Percentiles rank a stretch among this genome's conserved stretches.
Evolutionary conservation across 352 stramenopile species (phyloP).

Genomic region (Thraustotheca clavata): DNA sequence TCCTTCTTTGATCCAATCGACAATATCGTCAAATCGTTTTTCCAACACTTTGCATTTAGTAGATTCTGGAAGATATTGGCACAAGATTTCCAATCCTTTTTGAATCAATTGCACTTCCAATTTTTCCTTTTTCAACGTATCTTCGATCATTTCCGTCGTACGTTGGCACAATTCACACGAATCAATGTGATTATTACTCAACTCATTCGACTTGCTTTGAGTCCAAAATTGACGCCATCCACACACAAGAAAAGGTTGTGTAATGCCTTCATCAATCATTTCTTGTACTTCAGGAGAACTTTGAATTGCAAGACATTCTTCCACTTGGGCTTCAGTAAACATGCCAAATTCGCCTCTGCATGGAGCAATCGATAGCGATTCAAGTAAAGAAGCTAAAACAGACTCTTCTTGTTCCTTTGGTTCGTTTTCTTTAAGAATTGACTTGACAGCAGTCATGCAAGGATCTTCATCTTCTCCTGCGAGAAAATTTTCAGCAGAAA

Average conservation of each 20-base stretch:
- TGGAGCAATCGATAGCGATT: neutral
- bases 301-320: conserved; percentile 15
- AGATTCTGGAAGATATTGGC: conserved; percentile 10
- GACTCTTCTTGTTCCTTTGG: neutral
- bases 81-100: conserved; percentile 13
- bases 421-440: neutral
- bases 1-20: conserved; percentile 41
- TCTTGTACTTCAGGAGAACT: conserved; percentile 14
- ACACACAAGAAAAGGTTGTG: conserved; percentile 7
- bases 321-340: conserved; percentile 11
- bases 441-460: neutral
- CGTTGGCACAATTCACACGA: conserved; percentile 21
- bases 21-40: conserved; percentile 50
- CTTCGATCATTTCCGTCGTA: conserved; percentile 14
- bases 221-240: conserved; percentile 17
- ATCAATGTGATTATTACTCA: neutral
- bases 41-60: conserved; percentile 40
- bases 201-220: neutral
- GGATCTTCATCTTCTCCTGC: neutral
- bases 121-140: conserved; percentile 18
- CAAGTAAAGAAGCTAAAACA: neutral
- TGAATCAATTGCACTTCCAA: conserved; percentile 9
- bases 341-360: conserved; percentile 7
- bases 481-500: neutral
- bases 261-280: conserved; percentile 9